Conservation (phyloP, 1,284 basidiomycete species). For the Ganoderma leucocontextum region DNA sequence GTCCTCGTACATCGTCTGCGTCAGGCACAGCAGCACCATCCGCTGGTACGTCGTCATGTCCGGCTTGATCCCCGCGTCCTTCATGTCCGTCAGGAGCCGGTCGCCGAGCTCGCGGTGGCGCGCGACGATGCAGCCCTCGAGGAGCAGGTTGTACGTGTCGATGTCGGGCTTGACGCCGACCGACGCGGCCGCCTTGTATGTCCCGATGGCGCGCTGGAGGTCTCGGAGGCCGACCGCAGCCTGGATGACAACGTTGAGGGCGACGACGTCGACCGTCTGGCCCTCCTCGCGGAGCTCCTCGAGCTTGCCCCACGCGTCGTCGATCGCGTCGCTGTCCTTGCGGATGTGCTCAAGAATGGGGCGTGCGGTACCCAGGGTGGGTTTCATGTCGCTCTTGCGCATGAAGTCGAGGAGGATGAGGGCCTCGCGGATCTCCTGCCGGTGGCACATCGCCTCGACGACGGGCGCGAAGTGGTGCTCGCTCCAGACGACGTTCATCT, state of each 20-base stretch:
- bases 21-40: constrained; percentile 74
- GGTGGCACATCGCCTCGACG: constrained; percentile 67
- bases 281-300: constrained; percentile 66
- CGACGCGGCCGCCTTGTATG: constrained; percentile 70
- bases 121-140: constrained; percentile 67
- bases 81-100: constrained; percentile 68
- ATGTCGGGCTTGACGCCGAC: constrained; percentile 65
- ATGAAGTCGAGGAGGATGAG: constrained; percentile 63
- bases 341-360: constrained; percentile 62
- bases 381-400: constrained; percentile 55
- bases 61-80: constrained; percentile 59
- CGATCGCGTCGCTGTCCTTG: constrained; percentile 61
- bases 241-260: constrained; percentile 72
- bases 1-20: constrained; percentile 80
- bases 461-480: constrained; percentile 79
- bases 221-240: constrained; percentile 72
- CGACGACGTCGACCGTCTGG: constrained; percentile 60
- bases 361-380: constrained; percentile 54
- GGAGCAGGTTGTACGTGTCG: constrained; percentile 75
- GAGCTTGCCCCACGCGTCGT: constrained; percentile 70
- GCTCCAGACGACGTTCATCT: constrained; percentile 55
- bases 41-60: constrained; percentile 69
- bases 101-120: constrained; percentile 69
- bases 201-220: constrained; percentile 79
- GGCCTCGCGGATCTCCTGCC: constrained; percentile 64